A percentile compares a stretch with the other conserved stretches of the same genome.
Conservation (phyloP, 805 yeast species). For the Candida wancherniae region DNA sequence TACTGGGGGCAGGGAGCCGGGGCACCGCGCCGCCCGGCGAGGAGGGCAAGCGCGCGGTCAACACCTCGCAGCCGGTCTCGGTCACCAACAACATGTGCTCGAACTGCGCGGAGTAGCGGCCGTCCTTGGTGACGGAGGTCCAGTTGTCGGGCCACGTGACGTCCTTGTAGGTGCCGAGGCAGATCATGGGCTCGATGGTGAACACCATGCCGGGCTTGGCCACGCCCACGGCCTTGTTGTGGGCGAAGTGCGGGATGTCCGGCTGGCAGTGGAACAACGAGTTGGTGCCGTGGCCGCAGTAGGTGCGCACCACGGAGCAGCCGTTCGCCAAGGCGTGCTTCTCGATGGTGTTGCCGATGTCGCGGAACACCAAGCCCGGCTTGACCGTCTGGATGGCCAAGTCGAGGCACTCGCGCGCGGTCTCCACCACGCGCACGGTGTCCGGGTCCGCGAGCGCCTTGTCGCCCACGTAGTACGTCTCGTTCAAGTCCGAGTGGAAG, state of each 20-base stretch:
- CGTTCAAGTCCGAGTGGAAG: constrained; percentile 90
- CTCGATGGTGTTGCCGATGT: constrained; percentile 83
- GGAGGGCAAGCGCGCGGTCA: constrained; percentile 71
- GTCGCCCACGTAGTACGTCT: constrained; percentile 94
- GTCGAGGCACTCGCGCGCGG: constrained; percentile 80
- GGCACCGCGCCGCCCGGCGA: constrained; percentile 87
- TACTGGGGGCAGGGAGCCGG: no score
- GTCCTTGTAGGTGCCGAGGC: constrained; percentile 77
- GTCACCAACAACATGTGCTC: constrained; percentile 92
- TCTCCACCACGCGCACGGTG: constrained; percentile 82
- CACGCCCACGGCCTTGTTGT: constrained; percentile 87
- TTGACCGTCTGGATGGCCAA: constrained; percentile 79
- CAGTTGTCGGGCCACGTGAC: constrained; percentile 95
- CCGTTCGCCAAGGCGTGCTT: constrained; percentile 72
- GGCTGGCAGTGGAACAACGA: constrained; percentile 87
- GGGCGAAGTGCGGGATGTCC: constrained; percentile 88
- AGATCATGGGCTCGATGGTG: constrained; percentile 97
- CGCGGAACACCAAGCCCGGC: constrained; percentile 87
- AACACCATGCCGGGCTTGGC: constrained; percentile 95
- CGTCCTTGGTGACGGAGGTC: constrained; percentile 92
- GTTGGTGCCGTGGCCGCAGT: constrained; percentile 93
- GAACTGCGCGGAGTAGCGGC: constrained; percentile 86
- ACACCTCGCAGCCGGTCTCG: constrained; percentile 86
- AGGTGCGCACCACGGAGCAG: constrained; percentile 84
- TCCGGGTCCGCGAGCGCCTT: constrained; percentile 77